phyloP scores from a whole-genome alignment of 805 yeast genomes.

The Yamadazyma insecticola region DNA sequence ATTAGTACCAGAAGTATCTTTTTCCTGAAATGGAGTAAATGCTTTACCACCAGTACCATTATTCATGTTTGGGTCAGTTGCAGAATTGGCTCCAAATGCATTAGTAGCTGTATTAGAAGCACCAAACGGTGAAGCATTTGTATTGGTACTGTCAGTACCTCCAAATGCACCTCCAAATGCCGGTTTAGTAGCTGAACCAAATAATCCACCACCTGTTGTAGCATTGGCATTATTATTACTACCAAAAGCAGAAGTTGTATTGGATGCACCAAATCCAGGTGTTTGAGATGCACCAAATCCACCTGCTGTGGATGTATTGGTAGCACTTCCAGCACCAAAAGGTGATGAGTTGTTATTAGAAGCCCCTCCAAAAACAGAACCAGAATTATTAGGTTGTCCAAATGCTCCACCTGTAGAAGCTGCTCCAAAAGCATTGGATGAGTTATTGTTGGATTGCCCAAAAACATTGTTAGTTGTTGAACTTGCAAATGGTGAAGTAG shows the following conservation, averaged over 20 bases:
- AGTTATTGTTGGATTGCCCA: conserved; percentile 17
- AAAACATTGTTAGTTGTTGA: conserved; percentile 16
- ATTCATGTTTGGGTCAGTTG: conserved; percentile 30
- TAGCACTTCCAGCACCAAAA: conserved; percentile 12
- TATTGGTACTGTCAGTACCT: conserved; percentile 9
- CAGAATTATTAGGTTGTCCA: conserved; percentile 35
- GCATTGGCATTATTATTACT: conserved; percentile 13
- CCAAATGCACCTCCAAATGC: conserved; percentile 17
- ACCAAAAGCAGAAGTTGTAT: conserved; percentile 17
- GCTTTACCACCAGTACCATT: conserved; percentile 74
- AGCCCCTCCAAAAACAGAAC: conserved; percentile 32
- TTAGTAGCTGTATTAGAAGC: conserved; percentile 12
- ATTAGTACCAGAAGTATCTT: conserved; percentile 55
- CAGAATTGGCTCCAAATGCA: conserved; percentile 26
- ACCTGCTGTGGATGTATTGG: conserved; percentile 14
- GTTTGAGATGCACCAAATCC: not conserved
- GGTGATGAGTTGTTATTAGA: conserved; percentile 16
- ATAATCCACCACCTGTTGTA: conserved; percentile 17
- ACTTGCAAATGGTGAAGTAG: conserved; percentile 34
- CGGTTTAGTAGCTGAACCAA: conserved; percentile 19
- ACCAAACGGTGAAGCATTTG: conserved; percentile 20
- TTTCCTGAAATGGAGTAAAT: conserved; percentile 65
- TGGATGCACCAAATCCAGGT: conserved; percentile 5
- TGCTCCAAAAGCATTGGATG: conserved; percentile 6
- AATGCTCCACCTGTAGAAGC: conserved; percentile 17